Conservation (phyloP, 306 rosid genomes). For the Acacia confusa region DNA sequence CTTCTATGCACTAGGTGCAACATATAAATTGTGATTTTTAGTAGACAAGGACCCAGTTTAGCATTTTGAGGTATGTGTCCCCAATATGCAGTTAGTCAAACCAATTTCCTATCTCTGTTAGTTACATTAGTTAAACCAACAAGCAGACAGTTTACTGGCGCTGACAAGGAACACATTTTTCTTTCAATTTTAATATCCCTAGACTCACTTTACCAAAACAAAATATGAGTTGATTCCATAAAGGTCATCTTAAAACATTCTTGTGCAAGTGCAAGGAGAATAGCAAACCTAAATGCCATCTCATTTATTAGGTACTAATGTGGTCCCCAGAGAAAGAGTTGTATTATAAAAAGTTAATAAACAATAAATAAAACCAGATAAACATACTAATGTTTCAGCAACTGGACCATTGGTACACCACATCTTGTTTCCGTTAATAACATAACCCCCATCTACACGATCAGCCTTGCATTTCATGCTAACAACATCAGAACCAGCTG, state of each 20-base stretch:
- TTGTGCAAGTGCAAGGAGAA: neutral
- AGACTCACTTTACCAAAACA: neutral
- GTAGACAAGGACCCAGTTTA: slow-evolving; percentile 17
- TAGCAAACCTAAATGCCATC: neutral
- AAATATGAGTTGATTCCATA: neutral
- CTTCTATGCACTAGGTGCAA: slow-evolving; percentile 13
- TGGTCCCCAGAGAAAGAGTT: neutral
- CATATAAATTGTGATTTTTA: neutral
- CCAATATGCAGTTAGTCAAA: slow-evolving; percentile 7
- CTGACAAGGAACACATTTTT: neutral
- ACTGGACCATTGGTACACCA: slow-evolving; percentile 97
- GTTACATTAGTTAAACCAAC: neutral
- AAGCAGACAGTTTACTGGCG: neutral
- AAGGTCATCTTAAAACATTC: neutral
- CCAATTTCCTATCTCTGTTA: neutral
- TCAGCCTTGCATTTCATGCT: slow-evolving; percentile 99
- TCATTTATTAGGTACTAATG: neutral
- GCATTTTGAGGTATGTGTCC: slow-evolving; percentile 16
- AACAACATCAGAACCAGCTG: slow-evolving; percentile 99
- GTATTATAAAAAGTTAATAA: neutral
- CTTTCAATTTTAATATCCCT: neutral
- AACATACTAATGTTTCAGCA: slow-evolving; percentile 84
- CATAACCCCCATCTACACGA: slow-evolving; percentile 78
- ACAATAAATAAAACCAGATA: slow-evolving; percentile 7
- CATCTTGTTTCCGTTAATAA: slow-evolving; percentile 93